Percentiles rank a stretch among this genome's conserved stretches.
These are phyloP conservation scores for Amanita rubescens DNA, from an alignment of 768 basidiomycete genomes.

Conservation along the genomic window DNA sequence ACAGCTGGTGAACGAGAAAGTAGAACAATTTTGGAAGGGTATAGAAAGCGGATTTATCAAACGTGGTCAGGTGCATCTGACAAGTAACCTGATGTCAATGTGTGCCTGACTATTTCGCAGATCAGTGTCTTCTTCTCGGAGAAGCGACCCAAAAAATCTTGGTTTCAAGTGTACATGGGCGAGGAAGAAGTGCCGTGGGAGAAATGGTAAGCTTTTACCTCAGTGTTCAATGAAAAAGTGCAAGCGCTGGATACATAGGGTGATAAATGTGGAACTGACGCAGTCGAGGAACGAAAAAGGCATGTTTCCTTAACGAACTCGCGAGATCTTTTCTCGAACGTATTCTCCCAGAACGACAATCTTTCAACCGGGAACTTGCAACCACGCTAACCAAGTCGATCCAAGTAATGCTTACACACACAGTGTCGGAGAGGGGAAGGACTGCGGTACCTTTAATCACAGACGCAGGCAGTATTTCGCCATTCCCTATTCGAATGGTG, in stretches of 20 bases:
- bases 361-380: constrained; percentile 52
- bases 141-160: constrained; percentile 67
- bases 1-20: constrained; percentile 65
- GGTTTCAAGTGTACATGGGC: constrained; percentile 63
- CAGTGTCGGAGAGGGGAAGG: constrained; percentile 72
- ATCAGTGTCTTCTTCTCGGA: constrained; percentile 72
- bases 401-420: constrained; percentile 65
- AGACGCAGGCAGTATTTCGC: constrained; percentile 68
- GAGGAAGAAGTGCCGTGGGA: constrained; percentile 89
- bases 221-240: background rate
- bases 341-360: constrained; percentile 30
- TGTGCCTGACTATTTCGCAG: constrained; percentile 24
- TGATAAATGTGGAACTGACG: constrained; percentile 71
- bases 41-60: constrained; percentile 58
- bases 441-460: constrained; percentile 73
- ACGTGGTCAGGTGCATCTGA: constrained; percentile 53
- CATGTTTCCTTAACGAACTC: constrained; percentile 14
- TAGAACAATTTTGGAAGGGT: constrained; percentile 71
- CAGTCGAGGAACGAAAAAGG: constrained; percentile 64
- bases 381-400: constrained; percentile 59
- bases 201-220: constrained; percentile 47
- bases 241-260: constrained; percentile 33
- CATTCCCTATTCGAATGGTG: constrained; percentile 66
- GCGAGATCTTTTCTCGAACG: background rate
- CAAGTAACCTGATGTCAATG: background rate